Conservation (phyloP, 352 stramenopile species). For the Phytophthora europaea region DNA sequence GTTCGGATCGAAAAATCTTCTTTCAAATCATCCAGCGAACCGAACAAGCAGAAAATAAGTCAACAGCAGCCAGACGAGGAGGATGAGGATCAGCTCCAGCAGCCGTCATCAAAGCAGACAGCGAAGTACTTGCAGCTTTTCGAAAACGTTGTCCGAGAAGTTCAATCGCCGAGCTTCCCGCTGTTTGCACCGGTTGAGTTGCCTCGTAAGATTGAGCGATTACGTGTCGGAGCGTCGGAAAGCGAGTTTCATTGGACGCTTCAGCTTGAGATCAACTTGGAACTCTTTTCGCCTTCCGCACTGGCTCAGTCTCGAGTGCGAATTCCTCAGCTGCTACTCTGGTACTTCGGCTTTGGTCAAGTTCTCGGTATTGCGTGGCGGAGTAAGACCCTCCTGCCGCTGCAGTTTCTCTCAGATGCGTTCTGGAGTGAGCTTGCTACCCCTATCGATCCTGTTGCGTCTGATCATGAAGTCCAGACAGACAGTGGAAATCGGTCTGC, state of each 20-base stretch:
- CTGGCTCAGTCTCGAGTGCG: constrained; percentile 19
- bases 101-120: constrained; percentile 38
- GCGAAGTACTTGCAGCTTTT: constrained; percentile 62
- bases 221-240: not conserved
- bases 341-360: constrained; percentile 68
- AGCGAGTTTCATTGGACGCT: constrained; percentile 7
- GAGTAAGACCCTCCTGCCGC: constrained; percentile 49
- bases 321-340: constrained; percentile 49
- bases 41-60: constrained; percentile 3
- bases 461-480: not conserved
- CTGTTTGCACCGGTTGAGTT: constrained; percentile 51
- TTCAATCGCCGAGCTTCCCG: constrained; percentile 71
- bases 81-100: constrained; percentile 21
- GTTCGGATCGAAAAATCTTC: constrained; percentile 29
- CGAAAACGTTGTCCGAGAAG: constrained; percentile 53
- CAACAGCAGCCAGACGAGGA: constrained; percentile 29
- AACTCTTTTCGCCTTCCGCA: constrained; percentile 43
- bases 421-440: constrained; percentile 59
- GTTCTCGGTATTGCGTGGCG: constrained; percentile 76
- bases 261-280: constrained; percentile 61
- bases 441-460: not conserved
- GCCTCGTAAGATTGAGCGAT: not conserved
- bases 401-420: constrained; percentile 54
- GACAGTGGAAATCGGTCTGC: not conserved
- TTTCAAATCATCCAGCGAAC: not conserved